phyloP scores from a whole-genome alignment of 169 alveolate genomes.

The Plasmodium blacklocki region DNA sequence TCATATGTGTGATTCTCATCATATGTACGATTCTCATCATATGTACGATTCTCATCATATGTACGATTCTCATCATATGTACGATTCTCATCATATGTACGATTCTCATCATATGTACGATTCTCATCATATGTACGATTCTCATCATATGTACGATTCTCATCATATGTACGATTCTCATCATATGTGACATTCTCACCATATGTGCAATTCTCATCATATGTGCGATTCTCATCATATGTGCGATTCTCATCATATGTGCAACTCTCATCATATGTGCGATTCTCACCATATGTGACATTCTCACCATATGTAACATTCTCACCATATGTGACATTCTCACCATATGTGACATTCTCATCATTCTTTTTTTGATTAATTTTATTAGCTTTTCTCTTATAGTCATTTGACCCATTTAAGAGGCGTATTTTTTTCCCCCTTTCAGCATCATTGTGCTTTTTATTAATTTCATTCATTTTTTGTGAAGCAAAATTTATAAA shows the following conservation, averaged over 20 bases:
- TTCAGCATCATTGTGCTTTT: constrained; percentile 21
- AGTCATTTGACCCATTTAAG: neutral
- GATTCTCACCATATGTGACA: neutral
- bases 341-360: neutral
- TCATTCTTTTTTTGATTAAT: neutral
- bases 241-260: neutral
- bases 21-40: neutral
- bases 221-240: neutral
- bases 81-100: neutral
- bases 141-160: neutral
- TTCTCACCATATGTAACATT: neutral
- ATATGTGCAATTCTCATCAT: neutral
- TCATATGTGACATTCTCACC: too few species aligned
- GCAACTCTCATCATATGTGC: neutral
- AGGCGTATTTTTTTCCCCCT: constrained; percentile 21
- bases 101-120: neutral
- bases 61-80: neutral
- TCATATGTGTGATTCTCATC: neutral
- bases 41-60: neutral
- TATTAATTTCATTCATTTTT: constrained; percentile 67
- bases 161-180: too few species aligned
- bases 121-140: neutral
- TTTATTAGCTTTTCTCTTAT: neutral
- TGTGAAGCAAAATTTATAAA: constrained; percentile 22
- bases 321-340: neutral